Base-by-base conservation (phyloP, 371 early-diverging fungal genomes). In the Mortierella sp. region DNA sequence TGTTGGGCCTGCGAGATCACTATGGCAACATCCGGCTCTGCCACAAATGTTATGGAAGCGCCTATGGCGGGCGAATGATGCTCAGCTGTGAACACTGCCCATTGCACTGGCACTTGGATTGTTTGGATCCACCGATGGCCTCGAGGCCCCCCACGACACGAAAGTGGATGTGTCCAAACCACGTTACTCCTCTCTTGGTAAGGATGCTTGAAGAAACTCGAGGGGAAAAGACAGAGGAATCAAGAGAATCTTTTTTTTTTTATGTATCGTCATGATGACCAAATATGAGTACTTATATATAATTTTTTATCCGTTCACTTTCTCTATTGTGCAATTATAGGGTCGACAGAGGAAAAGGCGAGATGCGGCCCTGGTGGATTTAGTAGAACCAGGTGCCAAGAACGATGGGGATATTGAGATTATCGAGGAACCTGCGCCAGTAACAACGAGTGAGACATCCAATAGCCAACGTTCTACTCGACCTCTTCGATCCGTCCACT, bases 121-220 rank as follows among this genome's bases (percentile, higher is more conserved):
- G 97, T 74, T 73, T 95, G 21, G 84, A 85, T 28, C 95, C 94
- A n/a, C 94, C 95, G 21, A 80, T 93, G 75, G 84, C 92, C 7
- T 71, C 83, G 11, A 82, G 91, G 28, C 96, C 96, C 14, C 89
- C 88, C 66, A 70, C 82, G 9, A 81, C 82, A 29, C 84, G 83
- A 47, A 90, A 88, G 69, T 97, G 97, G 97, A 94, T 91, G 91
- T 97, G 97, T 74, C 97, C 96, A 6, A 90, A 88, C 60, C 95
- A 95, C 77, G 90, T 84, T 12, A 92, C 94, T 50, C 86, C 88
- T 46, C 81, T 83, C 14, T 71, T 85, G 76, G 82, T 81, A 58
- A 7, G 26, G 26, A 50, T 43, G 4, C 43, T 23, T 23, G 0
- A 28, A 55, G 60, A 63, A 45, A 63, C 5, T 29, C n/a, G n/a